Evolutionary conservation across 2,329 filamentous ascomycete species (phyloP), one percentile per base, ranked within the genome.

Genomic region (Cladobotryum mycophilum): DNA sequence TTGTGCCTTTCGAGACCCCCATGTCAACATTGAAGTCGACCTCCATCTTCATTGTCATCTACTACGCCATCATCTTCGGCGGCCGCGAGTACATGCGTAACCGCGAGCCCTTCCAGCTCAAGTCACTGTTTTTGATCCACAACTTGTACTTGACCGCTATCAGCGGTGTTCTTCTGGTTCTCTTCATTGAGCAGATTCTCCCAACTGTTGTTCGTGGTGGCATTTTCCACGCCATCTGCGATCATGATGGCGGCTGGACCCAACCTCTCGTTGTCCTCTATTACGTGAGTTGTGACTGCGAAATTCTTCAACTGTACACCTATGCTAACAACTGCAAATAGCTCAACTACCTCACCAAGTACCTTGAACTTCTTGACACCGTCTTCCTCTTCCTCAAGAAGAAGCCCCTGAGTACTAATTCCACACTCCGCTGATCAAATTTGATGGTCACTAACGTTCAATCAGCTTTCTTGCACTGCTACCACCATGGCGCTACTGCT

Each of bases 381-480:
- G 85, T 92, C 68, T 97, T 97, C 80, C 79, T 97, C 51, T 93
- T 96, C 76, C 82, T 97, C 70, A 97, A 97, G 86, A 97, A 97
- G 86, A 97, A 97, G 86, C 92, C 92, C 49, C 75, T 96, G 69
- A 96, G 67, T 70, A 62, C 33, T 67, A 62, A 6, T 6, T 37
- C 9, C 36, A n/a, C 12, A 38, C 36, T 12, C 36, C 36, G 5
- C 36, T 13, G 5, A 6, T 17, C 36, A n/a, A n/a, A n/a, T 38
- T 30, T 6, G 25, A 30, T 30, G 6, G 25, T 47, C 38, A 60
- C 67, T 73, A 64, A 72, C 56, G 13, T 41, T 5, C n/a, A 38
- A 34, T 56, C n/a, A 84, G 79, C 93, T 65, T 97, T 97, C 85
- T 88, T 97, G 61, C 92, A 97, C 81, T 96, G 89, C 76, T 97